Percentiles rank a stretch among this genome's conserved stretches.
Evolutionary conservation across 208 protist genomes (phyloP).

Genomic region (Trypanosoma platydactyli): DNA sequence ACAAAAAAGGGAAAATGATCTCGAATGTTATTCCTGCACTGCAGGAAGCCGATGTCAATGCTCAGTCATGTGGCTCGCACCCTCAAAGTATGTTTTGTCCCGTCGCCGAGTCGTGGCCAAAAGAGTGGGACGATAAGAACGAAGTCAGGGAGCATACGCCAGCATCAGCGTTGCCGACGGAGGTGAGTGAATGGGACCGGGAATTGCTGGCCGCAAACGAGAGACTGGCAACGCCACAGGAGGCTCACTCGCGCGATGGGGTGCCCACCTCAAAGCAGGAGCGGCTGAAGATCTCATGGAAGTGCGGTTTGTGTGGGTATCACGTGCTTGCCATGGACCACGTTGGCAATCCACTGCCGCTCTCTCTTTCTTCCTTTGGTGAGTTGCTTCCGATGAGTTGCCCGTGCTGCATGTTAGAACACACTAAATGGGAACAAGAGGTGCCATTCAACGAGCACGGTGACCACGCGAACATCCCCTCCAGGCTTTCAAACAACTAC

Average conservation of each 20-base stretch:
- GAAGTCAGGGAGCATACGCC: background rate
- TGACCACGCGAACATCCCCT: conserved; percentile 76
- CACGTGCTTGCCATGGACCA: conserved; percentile 83
- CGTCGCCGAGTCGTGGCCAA: background rate
- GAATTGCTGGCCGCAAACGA: too few species aligned
- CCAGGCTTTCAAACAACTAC: conserved; percentile 73
- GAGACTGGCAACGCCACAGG: too few species aligned
- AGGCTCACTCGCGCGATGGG: conserved; percentile 1
- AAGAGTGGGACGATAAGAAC: background rate
- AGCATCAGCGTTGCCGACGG: background rate
- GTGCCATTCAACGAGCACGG: conserved; percentile 73
- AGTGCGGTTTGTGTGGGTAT: conserved; percentile 81
- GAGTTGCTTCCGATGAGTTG: conserved; percentile 71
- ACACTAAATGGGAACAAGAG: conserved; percentile 68
- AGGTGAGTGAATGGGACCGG: background rate
- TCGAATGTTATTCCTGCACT: background rate
- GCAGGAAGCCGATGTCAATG: background rate
- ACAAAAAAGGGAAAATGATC: background rate
- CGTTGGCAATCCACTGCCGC: conserved; percentile 60
- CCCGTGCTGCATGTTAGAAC: conserved; percentile 66
- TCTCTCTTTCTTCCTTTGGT: conserved; percentile 68
- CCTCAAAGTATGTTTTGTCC: background rate
- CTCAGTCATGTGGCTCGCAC: background rate
- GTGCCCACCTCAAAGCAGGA: background rate
- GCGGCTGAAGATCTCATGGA: conserved; percentile 59